Base-by-base conservation (phyloP, 2,329 filamentous ascomycete genomes). In the Stemphylium lycopersici region DNA sequence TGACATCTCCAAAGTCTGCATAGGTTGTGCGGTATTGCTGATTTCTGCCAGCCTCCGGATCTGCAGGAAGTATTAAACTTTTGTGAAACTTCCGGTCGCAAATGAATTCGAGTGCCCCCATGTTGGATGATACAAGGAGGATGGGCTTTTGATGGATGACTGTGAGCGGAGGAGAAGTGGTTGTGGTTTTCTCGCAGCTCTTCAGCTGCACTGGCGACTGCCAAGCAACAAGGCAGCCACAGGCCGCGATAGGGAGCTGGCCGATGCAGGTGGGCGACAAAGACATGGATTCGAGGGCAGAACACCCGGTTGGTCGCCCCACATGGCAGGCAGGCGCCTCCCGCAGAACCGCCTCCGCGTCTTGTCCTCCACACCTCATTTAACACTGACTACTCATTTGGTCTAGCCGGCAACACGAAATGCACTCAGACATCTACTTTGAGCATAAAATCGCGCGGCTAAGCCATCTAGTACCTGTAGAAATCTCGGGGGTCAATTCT, bases 41-140 rank as follows among this genome's bases (percentile, higher is more conserved):
- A 20, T 37, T 13, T 48, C 63, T 49, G 32, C 59, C 61, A 12
- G 58, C 61, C 1, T 59, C 56, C 12, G 58, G 59, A 40, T 66
- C 62, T 24, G 69, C 58, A 12, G 63, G 65, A 16, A 73, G 61
- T 11, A 59, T 37, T 34, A 65, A 65, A 33, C 29, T 64, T 12
- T 46, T 58, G 54, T 73, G 67, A 34, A 73, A 74, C 13, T 62
- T 66, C 12, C 55, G 53, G 41, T 70, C 63, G 55, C 63, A 71
- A 10, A 73, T 61, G 51, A 69, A 72, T 44, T 71, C 66, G 43
- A 68, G 47, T 7, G 56, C 57, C 10, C 58, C 61, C 61, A 66
- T 68, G 15, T 10, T 50, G 36, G 2, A 15, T 12, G n/a, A 8
- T 6, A 12, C 18, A n/a, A 15, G 4, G 24, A 22, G 12, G 6